Percentiles rank a stretch among this genome's conserved stretches.
Evolutionary conservation across 164 flowering plant species (phyloP).

Genomic region (Umbilicus rupestris): DNA sequence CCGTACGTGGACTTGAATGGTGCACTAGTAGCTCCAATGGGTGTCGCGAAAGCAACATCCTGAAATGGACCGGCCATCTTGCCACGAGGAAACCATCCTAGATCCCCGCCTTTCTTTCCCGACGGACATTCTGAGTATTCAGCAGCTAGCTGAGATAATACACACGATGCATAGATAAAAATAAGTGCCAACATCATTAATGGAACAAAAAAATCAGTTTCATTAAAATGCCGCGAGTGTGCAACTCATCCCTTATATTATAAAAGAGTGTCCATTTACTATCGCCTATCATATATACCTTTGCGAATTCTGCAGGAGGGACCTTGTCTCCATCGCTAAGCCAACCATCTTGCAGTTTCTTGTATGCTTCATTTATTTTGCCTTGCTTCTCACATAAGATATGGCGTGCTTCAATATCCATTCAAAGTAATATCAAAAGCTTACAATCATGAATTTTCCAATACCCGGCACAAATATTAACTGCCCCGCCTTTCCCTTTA

Average conservation of each 20-base stretch:
- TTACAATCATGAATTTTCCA: neutral
- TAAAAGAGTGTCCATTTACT: too few relatives aligned
- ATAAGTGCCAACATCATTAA: neutral
- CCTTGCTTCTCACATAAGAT: conserved; percentile 96
- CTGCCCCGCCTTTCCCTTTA: conserved; percentile 68
- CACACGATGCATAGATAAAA: neutral
- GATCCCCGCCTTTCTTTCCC: conserved; percentile 95
- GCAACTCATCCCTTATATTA: neutral
- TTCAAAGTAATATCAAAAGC: conserved; percentile 7
- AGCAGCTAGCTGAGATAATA: conserved; percentile 53
- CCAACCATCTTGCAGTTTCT: conserved; percentile 95
- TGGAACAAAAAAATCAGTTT: neutral
- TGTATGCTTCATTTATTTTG: conserved; percentile 96
- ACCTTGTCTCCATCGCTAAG: conserved; percentile 90
- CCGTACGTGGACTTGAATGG: conserved; percentile 95
- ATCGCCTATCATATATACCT: too few relatives aligned
- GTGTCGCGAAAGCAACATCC: conserved; percentile 89
- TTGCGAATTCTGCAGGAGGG: conserved; percentile 97
- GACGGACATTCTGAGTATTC: conserved; percentile 97
- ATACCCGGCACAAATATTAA: neutral
- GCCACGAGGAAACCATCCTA: conserved; percentile 99
- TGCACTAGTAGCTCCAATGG: conserved; percentile 84
- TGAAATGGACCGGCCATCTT: conserved; percentile 99
- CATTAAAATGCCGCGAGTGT: neutral
- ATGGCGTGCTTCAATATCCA: conserved; percentile 64